phyloP scores from a whole-genome alignment of 352 stramenopile species.

The Pythium periplocum region DNA sequence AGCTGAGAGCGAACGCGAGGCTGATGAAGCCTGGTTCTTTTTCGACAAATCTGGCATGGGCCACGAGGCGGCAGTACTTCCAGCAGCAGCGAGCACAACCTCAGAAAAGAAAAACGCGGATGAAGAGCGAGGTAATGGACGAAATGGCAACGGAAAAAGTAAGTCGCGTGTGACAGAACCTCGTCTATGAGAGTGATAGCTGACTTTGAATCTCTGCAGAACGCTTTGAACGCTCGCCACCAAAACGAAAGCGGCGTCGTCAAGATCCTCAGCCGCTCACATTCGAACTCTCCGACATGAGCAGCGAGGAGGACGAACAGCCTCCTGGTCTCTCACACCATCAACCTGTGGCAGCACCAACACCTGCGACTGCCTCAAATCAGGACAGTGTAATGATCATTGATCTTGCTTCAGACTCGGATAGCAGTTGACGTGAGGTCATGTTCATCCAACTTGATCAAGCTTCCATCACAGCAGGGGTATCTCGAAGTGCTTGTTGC shows the following conservation, averaged over 20 bases:
- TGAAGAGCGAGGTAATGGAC: no score
- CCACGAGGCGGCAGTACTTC: no score
- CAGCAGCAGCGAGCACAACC: no score
- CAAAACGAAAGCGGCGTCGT: conserved; percentile 10
- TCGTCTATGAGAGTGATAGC: not conserved
- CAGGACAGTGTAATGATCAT: conserved; percentile 6
- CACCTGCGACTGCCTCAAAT: no score
- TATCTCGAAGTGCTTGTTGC: conserved; percentile 82
- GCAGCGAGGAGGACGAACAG: conserved; percentile 21
- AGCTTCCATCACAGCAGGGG: conserved; percentile 31
- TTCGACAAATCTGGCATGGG: no score
- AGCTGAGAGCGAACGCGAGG: no score
- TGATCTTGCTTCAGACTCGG: conserved; percentile 17
- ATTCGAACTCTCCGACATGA: conserved; percentile 20
- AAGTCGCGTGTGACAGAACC: not conserved
- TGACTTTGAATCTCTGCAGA: not conserved
- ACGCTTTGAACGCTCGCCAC: conserved; percentile 1
- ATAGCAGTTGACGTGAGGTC: not conserved
- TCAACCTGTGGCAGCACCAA: conserved; percentile 1
- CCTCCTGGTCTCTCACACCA: conserved; percentile 7
- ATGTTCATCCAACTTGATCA: no score
- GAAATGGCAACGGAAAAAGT: no score
- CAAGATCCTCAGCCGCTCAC: not conserved
- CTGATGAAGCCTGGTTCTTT: no score
- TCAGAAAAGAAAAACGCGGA: no score